Conservation (phyloP, 163 green algal genomes). For the Volvox carteri region DNA sequence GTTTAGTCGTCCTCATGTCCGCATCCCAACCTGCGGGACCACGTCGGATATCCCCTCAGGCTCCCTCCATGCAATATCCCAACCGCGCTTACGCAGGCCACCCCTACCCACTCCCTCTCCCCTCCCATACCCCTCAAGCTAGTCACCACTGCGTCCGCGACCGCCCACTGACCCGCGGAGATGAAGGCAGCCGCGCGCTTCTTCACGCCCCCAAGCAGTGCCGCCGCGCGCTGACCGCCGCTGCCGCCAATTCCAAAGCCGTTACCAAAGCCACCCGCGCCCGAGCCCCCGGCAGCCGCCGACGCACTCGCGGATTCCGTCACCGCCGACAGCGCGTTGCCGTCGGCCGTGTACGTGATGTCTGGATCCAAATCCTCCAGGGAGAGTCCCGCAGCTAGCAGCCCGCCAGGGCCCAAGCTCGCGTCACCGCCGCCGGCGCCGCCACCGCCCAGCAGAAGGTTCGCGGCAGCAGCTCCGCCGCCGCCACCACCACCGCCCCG, state of each 20-base stretch:
- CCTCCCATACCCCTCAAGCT: too few species aligned
- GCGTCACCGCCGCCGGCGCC: background rate
- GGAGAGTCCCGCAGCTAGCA: background rate
- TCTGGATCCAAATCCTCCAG: constrained; percentile 39
- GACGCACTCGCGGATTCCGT: background rate
- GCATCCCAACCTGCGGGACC: too few species aligned
- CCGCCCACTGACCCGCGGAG: constrained; percentile 17
- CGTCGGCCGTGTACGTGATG: background rate
- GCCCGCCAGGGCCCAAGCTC: background rate
- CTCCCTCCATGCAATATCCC: too few species aligned
- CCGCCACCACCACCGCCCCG: background rate
- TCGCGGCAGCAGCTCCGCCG: background rate
- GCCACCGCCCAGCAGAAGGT: background rate
- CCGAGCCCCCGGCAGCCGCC: background rate
- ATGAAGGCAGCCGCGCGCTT: constrained; percentile 20
- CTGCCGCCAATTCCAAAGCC: background rate
- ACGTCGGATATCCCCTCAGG: too few species aligned
- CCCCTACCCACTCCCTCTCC: too few species aligned
- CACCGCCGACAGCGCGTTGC: background rate
- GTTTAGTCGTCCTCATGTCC: too few species aligned
- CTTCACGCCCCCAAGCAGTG: constrained; percentile 15
- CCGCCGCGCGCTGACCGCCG: constrained; percentile 7
- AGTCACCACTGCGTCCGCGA: too few species aligned
- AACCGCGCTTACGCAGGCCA: too few species aligned
- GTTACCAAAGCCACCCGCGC: background rate